phyloP scores from a whole-genome alignment of 257 asterid species.

The Nicotiana paniculata region DNA sequence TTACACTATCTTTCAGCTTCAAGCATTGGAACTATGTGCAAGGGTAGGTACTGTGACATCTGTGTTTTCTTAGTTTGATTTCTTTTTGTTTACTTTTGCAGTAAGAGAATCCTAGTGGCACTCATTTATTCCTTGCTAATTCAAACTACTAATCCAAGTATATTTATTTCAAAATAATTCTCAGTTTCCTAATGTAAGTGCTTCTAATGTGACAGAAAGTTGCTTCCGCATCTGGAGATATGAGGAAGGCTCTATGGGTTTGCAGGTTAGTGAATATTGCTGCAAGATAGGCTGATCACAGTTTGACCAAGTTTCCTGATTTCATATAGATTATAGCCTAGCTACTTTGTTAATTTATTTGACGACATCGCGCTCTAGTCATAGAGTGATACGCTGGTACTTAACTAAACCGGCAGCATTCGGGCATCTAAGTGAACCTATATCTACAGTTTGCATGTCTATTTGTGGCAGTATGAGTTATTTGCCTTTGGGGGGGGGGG shows the following conservation, averaged over 20 bases:
- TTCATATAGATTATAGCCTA: not conserved
- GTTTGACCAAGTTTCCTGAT: not conserved
- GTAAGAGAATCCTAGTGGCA: not conserved
- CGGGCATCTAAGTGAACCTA: no score
- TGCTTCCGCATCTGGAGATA: conserved; percentile 95
- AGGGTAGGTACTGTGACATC: conserved; percentile 45
- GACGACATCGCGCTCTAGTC: not conserved
- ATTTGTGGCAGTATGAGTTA: not conserved
- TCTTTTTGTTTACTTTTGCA: conserved; percentile 15
- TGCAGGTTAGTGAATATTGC: conserved; percentile 58
- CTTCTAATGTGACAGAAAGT: conserved; percentile 50
- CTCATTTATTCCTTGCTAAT: not conserved
- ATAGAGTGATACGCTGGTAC: not conserved
- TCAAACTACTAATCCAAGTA: not conserved
- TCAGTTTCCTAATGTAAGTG: not conserved
- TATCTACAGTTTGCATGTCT: no score
- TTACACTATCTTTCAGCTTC: conserved; percentile 67
- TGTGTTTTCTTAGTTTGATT: conserved; percentile 17
- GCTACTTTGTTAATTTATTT: not conserved
- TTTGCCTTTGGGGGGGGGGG: no score
- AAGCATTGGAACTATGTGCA: conserved; percentile 94
- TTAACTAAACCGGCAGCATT: no score
- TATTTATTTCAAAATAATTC: not conserved
- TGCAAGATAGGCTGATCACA: not conserved
- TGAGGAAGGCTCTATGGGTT: conserved; percentile 88